Evolutionary conservation across 1,139 yeast species (phyloP).

Genomic region (Blastobotrys persicus): DNA sequence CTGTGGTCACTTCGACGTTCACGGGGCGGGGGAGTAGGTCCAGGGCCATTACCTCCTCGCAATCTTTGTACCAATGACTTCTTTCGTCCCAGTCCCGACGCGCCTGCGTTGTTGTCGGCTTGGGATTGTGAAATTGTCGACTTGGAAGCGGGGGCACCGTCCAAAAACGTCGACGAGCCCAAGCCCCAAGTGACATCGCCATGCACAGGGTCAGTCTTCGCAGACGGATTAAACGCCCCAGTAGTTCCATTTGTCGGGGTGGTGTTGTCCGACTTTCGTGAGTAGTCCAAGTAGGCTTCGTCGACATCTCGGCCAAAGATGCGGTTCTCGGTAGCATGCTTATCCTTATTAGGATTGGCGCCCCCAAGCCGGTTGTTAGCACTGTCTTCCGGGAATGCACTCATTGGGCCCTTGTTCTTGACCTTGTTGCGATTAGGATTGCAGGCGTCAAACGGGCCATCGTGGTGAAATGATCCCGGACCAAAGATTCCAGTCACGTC

Average conservation of each 20-base stretch:
- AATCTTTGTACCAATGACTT: conserved; percentile 73
- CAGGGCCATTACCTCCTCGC: conserved; percentile 36
- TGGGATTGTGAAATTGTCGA: conserved; percentile 43
- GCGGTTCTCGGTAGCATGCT: conserved; percentile 36
- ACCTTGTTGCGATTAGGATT: conserved; percentile 92
- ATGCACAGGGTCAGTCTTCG: conserved; percentile 70
- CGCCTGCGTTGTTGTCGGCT: conserved; percentile 29
- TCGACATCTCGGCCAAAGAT: conserved; percentile 37
- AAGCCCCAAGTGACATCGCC: conserved; percentile 84
- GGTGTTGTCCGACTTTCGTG: background rate
- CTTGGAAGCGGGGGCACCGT: conserved; percentile 92
- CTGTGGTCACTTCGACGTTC: conserved; percentile 7
- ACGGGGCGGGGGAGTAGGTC: conserved; percentile 22
- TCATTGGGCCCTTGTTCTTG: conserved; percentile 74
- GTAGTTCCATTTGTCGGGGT: background rate
- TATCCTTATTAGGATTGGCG: conserved; percentile 41
- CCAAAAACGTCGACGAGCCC: conserved; percentile 87
- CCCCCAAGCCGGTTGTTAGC: conserved; percentile 87
- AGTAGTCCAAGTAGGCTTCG: conserved; percentile 34
- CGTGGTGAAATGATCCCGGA: conserved; percentile 94
- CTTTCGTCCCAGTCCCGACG: conserved; percentile 42
- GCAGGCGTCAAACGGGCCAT: conserved; percentile 98
- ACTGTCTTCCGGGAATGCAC: conserved; percentile 94
- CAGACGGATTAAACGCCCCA: conserved; percentile 58
- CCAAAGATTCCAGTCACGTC: conserved; percentile 96